Percentiles rank a stretch among this genome's conserved stretches.
phyloP scores from a whole-genome alignment of 805 yeast genomes.

The Suhomyces tanzawaensis region DNA sequence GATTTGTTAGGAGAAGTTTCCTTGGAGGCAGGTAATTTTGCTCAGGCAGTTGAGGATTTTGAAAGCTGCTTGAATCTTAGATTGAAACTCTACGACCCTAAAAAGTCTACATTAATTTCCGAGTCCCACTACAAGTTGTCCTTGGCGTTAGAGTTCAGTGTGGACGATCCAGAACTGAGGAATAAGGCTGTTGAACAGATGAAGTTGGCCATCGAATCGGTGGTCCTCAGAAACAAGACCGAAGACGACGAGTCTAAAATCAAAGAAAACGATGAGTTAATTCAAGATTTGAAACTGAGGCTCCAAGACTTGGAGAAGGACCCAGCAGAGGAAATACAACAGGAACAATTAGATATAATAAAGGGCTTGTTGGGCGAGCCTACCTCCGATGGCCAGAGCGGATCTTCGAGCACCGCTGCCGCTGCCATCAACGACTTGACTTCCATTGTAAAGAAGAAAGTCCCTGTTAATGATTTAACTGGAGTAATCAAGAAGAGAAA shows the following conservation, averaged over 20 bases:
- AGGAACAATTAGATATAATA: constrained; percentile 52
- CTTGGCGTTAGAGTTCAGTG: constrained; percentile 69
- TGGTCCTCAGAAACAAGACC: constrained; percentile 41
- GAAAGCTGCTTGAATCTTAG: constrained; percentile 55
- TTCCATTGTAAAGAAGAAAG: constrained; percentile 55
- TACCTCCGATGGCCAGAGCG: constrained; percentile 11
- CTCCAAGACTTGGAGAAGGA: constrained; percentile 53
- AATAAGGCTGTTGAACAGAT: constrained; percentile 54
- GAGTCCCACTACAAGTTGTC: constrained; percentile 82
- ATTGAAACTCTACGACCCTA: constrained; percentile 46
- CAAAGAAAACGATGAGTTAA: constrained; percentile 44
- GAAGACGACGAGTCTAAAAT: constrained; percentile 40
- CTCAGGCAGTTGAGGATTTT: constrained; percentile 73
- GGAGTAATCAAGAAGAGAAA: constrained; percentile 53
- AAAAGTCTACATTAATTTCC: constrained; percentile 57
- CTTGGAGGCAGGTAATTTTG: constrained; percentile 83
- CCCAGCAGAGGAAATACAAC: constrained; percentile 47
- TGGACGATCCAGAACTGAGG: constrained; percentile 49
- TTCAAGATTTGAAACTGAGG: constrained; percentile 56
- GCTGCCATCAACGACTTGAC: constrained; percentile 59
- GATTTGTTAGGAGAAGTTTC: constrained; percentile 87
- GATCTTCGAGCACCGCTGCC: constrained; percentile 4
- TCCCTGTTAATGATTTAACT: constrained; percentile 13
- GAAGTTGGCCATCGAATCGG: constrained; percentile 46
- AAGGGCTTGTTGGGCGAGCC: constrained; percentile 57